phyloP scores from a whole-genome alignment of 805 yeast genomes.

The Spathaspora girioi region DNA sequence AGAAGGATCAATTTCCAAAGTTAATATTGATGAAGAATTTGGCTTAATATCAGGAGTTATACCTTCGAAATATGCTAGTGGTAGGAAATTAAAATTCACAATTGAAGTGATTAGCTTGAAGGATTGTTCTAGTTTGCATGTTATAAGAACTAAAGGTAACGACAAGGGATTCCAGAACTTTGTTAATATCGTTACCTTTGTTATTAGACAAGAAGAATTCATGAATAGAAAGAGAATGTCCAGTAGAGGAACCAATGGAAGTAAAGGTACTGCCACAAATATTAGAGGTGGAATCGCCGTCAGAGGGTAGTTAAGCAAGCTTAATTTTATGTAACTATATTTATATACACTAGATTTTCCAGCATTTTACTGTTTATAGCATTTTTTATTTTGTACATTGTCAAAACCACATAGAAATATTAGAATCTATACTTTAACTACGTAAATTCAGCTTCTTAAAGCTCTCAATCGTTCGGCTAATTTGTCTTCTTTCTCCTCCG shows the following conservation, averaged over 20 bases:
- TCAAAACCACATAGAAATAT: not conserved
- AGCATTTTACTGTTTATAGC: not conserved
- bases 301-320: not conserved
- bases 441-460: conserved; percentile 53
- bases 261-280: not conserved
- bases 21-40: conserved; percentile 41
- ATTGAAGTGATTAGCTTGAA: conserved; percentile 39
- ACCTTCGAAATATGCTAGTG: conserved; percentile 44
- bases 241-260: not conserved
- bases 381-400: not conserved
- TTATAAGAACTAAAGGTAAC: conserved; percentile 44
- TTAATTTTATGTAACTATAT: not conserved
- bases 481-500: conserved; percentile 78
- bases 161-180: conserved; percentile 43
- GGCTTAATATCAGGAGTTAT: conserved; percentile 44
- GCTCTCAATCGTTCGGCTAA: conserved; percentile 89
- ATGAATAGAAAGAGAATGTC: conserved; percentile 1
- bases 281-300: not conserved
- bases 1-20: conserved; percentile 46
- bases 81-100: conserved; percentile 45
- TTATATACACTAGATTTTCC: not conserved
- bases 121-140: conserved; percentile 36
- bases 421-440: not conserved
- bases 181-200: conserved; percentile 38
- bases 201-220: conserved; percentile 41